Base-by-base conservation (phyloP, 164 flowering plant species). In the Magnolia sinica region DNA sequence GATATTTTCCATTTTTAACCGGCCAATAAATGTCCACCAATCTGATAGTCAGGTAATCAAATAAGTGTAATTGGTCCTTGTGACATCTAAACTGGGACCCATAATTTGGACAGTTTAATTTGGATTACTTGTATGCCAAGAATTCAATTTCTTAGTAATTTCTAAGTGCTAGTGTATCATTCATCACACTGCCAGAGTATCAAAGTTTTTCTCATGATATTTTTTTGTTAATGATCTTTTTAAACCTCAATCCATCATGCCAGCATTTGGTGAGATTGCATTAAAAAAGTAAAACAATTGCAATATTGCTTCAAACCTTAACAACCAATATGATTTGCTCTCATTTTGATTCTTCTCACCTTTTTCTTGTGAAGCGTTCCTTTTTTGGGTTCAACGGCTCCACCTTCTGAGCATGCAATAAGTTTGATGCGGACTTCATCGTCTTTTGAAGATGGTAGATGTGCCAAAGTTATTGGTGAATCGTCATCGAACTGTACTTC, bases 341-440 rank as follows among this genome's bases (percentile, higher is more conserved):
- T 68, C 8, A 50, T 50, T 59, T 20, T 27, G n/a, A 27, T 19
- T 71, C 19, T 55, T 31, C 61, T 20, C 22, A 68, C 50, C 19
- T 6, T 73, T 10, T 80, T 75, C 37, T 71, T 51, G 24, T 80
- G 68, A 83, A 91, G 94, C 86, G 91, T 37, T 83, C 91, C 50
- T 89, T 83, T 80, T 87, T 88, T 29, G 94, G 94, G 64, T 91
- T 87, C 84, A 91, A 89, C 74, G 94, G 94, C 73, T 89, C 94
- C 50, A 89, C 92, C 45, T 91, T 91, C 81, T 91, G 81, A 86
- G 29, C 3, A 37, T 37, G 45, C n/a, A 14, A 23, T 9, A 51
- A 51, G 29, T 51, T 8, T 69, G 16, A 18, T 16, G 20, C 51
- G 6, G 58, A 49, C 18, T 50, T 8, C n/a, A n/a, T n/a, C 55